phyloP scores from a whole-genome alignment of 768 basidiomycete genomes.

The Boletus huronensis region DNA sequence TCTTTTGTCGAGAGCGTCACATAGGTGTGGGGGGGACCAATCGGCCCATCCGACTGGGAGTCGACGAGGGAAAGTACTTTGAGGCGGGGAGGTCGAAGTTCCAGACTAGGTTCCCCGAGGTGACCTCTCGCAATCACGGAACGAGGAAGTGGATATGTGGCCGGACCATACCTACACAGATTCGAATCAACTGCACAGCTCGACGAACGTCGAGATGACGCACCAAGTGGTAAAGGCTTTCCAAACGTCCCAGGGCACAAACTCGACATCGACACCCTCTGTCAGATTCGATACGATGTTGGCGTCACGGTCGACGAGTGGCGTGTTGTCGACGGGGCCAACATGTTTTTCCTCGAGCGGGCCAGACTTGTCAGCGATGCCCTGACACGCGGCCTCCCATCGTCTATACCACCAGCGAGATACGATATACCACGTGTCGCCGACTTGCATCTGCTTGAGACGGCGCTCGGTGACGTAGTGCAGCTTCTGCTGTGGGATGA shows the following conservation, averaged over 20 bases:
- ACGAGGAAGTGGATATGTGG: constrained; percentile 56
- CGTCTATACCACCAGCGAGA: constrained; percentile 68
- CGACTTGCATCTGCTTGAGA: constrained; percentile 48
- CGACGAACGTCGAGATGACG: not conserved
- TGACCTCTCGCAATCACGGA: constrained; percentile 62
- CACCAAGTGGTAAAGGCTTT: constrained; percentile 59
- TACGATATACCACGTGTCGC: constrained; percentile 79
- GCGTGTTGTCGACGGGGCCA: constrained; percentile 73
- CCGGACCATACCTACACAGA: constrained; percentile 68
- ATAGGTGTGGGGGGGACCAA: constrained; percentile 31
- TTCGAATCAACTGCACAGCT: not conserved
- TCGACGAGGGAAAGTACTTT: constrained; percentile 48
- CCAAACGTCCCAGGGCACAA: constrained; percentile 75
- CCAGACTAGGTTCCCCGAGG: constrained; percentile 50
- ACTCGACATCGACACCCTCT: constrained; percentile 72
- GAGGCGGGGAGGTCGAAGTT: constrained; percentile 68
- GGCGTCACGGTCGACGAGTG: constrained; percentile 54
- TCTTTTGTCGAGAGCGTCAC: constrained; percentile 52
- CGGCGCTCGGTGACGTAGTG: constrained; percentile 47
- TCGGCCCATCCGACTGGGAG: constrained; percentile 25
- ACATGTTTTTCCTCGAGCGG: constrained; percentile 56
- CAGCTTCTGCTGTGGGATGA: constrained; percentile 47
- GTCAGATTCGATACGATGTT: constrained; percentile 40
- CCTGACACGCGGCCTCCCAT: constrained; percentile 72
- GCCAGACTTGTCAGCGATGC: constrained; percentile 66